Base-by-base conservation (phyloP, 1,284 basidiomycete genomes). In the Fomitopsis palustris region DNA sequence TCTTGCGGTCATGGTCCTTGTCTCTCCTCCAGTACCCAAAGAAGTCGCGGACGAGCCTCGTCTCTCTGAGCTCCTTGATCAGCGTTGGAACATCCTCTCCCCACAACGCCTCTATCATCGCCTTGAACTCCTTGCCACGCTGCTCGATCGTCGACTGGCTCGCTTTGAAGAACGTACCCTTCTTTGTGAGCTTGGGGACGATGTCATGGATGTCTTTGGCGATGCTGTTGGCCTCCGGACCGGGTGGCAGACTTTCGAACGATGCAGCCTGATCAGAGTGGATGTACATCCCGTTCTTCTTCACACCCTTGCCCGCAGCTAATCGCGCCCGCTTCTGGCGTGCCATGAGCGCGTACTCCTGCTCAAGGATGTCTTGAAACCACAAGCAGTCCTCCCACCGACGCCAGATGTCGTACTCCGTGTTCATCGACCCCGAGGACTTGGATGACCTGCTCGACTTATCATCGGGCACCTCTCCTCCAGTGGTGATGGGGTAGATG, bases 201-300 rank as follows among this genome's bases (percentile, higher is more conserved):
- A 84, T 73, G 1, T 81, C 67, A 65, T 91, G 87, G 52, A 92
- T 78, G 62, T 88, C 81, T 55, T 78, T 81, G 14, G 84, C 83
- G 39, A 92, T 81, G 25, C 84, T 84, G 45, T 81, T 82, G 3
- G 87, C 88, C 65, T 89, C 81, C 17, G 90, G 90, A 14, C 90
- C 90, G n/a, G 88, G 87, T 14, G 90, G 90, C n/a, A 92, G 78
- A 0, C 89, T 91, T 57, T 92, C 90, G 77, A 86, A 92, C 12
- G 90, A 92, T 1, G 90, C 84, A 1, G 90, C 90, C 56, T 79
- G 77, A 65, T 90, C 86, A 27, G 76, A 73, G 51, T 86, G 83
- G 55, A 84, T 77, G 69, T 90, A 92, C 33, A 90, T 70, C 0
- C 85, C 87, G 58, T 88, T 81, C 67, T 86, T 86, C 78, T 87